Evolutionary conservation across 2,329 filamentous ascomycete genomes (phyloP).

Genomic region (Acrocalymma vagum): DNA sequence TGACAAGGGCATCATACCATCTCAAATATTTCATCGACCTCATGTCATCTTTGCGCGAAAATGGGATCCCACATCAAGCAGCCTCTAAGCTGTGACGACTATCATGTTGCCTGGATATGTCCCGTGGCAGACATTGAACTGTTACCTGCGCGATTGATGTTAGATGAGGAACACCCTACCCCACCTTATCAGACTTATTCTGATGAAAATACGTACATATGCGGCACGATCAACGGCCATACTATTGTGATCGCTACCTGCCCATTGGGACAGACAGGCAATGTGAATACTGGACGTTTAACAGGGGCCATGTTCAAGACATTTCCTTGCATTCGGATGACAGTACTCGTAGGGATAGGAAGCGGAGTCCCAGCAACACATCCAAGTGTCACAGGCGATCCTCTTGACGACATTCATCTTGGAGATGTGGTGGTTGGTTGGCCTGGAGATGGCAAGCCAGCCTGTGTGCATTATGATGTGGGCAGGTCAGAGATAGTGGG

Average conservation of each 20-base stretch:
- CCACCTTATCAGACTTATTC: constrained; percentile 16
- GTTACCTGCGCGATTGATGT: constrained; percentile 17
- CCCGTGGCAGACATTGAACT: constrained; percentile 15
- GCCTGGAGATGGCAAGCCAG: constrained; percentile 15
- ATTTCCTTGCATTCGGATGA: constrained; percentile 17
- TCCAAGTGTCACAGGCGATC: background rate
- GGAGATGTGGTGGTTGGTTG: constrained; percentile 20
- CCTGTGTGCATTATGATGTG: constrained; percentile 12
- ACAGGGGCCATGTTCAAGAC: constrained; percentile 15
- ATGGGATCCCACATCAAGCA: constrained; percentile 4
- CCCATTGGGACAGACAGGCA: constrained; percentile 12
- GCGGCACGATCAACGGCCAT: constrained; percentile 15
- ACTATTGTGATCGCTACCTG: constrained; percentile 14
- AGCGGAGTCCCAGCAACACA: constrained; percentile 17
- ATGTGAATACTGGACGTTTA: constrained; percentile 13
- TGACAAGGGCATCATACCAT: no score
- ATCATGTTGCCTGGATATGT: constrained; percentile 19
- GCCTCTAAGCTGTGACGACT: constrained; percentile 8
- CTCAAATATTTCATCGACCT: no score
- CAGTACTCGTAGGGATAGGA: constrained; percentile 16
- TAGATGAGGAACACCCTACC: constrained; percentile 14
- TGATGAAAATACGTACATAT: constrained; percentile 18
- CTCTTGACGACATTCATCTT: constrained; percentile 15
- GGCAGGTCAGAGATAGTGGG: constrained; percentile 17
- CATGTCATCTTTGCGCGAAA: background rate